Evolutionary conservation across 2,329 filamentous ascomycete species (phyloP), one percentile per base, ranked within the genome.

Genomic region (Trichoderma lentiforme): DNA sequence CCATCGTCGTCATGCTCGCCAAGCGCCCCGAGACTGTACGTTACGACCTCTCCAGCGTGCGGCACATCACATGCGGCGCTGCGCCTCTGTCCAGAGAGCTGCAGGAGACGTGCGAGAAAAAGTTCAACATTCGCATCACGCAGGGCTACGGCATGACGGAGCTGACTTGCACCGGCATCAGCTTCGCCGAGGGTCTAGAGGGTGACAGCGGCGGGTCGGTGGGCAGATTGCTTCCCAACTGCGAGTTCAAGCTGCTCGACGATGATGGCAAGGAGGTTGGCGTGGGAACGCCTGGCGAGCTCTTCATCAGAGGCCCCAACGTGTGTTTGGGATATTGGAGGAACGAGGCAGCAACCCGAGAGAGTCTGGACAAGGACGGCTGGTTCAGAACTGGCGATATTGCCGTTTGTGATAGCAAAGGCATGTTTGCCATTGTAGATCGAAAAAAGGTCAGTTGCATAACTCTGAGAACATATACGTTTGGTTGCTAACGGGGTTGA

Each of bases 131-230:
- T 26, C 79, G 80, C 56, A 80, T 86, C 32, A 80, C 79, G 77
- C 88, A 89, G 75, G 88, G 86, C 1, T 90, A 87, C 85, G 89
- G 89, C 4, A 90, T 90, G 88, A 90, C 89, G 0, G 89, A 90
- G 78, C 80, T 82, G 18, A 82, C 81, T 3, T 83, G 80, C 66
- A 81, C 79, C 7, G 84, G 81, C 0, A 79, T 84, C 18, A 83
- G 82, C 58, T 80, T 86, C 8, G 82, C 84, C 1, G 79, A 78
- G 3, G 80, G 81, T 3, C 71, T 81, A n/a, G 73, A 74, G 68
- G 76, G 75, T 18, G 57, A 39, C 32, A 77, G 81, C 47, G 83
- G 81, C 14, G 85, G 85, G 3, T 83, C 82, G 58, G 87, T 90
- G 0, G 88, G 89, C 6, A 63, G 86, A 73, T 78, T 90, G 34